Evolutionary conservation across 805 yeast genomes (phyloP), one percentile per base, ranked within the genome.

Genomic region (Yarrowia divulgata): DNA sequence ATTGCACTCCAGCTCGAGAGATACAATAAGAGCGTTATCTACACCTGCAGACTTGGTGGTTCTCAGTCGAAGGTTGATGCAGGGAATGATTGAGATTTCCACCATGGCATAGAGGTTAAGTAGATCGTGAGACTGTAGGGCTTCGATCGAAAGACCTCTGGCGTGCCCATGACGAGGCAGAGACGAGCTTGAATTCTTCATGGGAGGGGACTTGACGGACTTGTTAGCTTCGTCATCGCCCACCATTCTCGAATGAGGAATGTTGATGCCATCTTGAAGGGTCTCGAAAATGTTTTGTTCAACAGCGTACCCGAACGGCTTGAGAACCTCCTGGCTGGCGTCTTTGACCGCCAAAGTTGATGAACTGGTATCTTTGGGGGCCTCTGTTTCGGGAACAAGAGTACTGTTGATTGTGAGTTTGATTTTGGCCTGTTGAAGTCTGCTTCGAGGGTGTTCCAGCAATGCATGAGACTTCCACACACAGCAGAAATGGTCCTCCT

Each of bases 31-130:
- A 2, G 81, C 73, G 69, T 81, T 81, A 71, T 80, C 79, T 54
- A 83, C 77, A 9, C 86, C 85, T 6, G 85, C 84, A 6, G 87
- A 82, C 70, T 81, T 82, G 8, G 85, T 80, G 39, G 85, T 82
- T 55, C 83, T 78, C 18, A 85, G 75, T 67, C 82, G 79, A 7
- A 85, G 77, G n/a, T 83, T 81, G 48, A 85, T 73, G 0, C 85
- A 81, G 0, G 81, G 73, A 19, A 74, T 74, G 3, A 79, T 77
- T 2, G 81, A 79, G 7, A 79, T 34, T 29, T 52, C 57, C 9
- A 68, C 37, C 40, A 58, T 70, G 19, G 71, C 70, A 18, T 57
- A 43, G 37, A 60, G 64, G 23, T 69, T 63, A 35, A 52, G 39
- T 12, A 45, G 54, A 12, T 52, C 52, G 37, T 42, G 45, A 6